phyloP scores from a whole-genome alignment of 129 eudicot species.

The Calendula officinalis region DNA sequence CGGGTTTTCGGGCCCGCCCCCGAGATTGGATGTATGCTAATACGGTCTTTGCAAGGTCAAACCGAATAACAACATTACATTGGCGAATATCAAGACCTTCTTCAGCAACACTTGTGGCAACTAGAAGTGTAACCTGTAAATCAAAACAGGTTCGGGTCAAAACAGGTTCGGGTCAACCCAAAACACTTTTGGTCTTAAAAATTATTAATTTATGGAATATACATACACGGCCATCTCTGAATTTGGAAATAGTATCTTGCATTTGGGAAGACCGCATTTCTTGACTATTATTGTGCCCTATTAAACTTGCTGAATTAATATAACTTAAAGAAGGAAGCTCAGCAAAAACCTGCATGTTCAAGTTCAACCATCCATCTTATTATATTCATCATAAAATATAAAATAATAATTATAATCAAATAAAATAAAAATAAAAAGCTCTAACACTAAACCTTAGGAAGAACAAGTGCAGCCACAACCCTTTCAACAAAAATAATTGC shows the following conservation, averaged over 20 bases:
- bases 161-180: constrained; percentile 2
- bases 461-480: constrained; percentile 95
- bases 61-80: constrained; percentile 97
- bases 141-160: background rate
- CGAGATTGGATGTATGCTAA: constrained; percentile 96
- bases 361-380: background rate
- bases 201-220: background rate
- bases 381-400: constrained; percentile 1
- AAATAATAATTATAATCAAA: constrained; percentile 14
- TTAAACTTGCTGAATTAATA: constrained; percentile 88
- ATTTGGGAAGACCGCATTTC: constrained; percentile 95
- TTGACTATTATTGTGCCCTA: constrained; percentile 96
- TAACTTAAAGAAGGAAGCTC: constrained; percentile 91
- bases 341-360: constrained; percentile 84
- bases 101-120: constrained; percentile 99
- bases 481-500: constrained; percentile 98
- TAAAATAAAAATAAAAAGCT: background rate
- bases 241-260: constrained; percentile 93
- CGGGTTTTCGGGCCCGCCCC: constrained; percentile 99
- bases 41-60: constrained; percentile 99
- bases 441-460: constrained; percentile 76
- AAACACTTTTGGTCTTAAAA: background rate
- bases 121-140: constrained; percentile 80
- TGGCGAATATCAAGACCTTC: constrained; percentile 99
- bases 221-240: constrained; percentile 98